Conservation (phyloP, 2,329 filamentous ascomycete species). For the Colletotrichum sojae region DNA sequence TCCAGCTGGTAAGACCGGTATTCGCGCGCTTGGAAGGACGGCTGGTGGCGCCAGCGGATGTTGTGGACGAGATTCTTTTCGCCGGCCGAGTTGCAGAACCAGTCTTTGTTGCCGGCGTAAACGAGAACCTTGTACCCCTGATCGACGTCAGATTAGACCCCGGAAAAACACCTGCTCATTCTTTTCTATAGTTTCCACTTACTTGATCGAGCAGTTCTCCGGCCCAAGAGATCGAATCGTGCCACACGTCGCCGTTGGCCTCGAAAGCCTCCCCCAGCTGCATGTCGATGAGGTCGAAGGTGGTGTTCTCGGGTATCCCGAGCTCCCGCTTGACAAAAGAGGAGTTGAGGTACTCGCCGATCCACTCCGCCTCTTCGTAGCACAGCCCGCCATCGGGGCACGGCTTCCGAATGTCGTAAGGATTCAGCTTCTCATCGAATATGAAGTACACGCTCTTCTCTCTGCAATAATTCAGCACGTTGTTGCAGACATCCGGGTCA, state of each 20-base stretch:
- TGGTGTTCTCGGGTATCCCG: not conserved
- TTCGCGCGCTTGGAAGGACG: not conserved
- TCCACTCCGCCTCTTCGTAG: slow-evolving; percentile 14
- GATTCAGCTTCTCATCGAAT: slow-evolving; percentile 16
- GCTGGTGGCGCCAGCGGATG: slow-evolving; percentile 18
- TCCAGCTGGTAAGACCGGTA: not conserved
- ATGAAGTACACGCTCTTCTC: slow-evolving; percentile 18
- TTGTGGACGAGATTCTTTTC: slow-evolving; percentile 20
- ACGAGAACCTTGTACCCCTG: slow-evolving; percentile 13
- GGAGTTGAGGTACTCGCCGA: slow-evolving; percentile 6
- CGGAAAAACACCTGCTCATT: no score
- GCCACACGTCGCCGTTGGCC: not conserved
- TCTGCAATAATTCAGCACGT: slow-evolving; percentile 13
- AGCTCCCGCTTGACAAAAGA: not conserved
- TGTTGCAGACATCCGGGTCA: slow-evolving; percentile 2
- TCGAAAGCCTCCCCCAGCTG: not conserved
- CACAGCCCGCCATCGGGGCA: not conserved
- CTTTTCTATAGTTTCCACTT: not conserved
- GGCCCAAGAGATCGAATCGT: not conserved
- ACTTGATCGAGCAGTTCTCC: slow-evolving; percentile 12
- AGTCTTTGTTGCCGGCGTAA: slow-evolving; percentile 25
- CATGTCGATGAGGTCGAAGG: slow-evolving; percentile 2
- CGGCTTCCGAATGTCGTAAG: slow-evolving; percentile 10
- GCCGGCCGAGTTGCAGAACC: slow-evolving; percentile 16
- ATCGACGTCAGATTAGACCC: not conserved